Conservation (phyloP, 2,329 filamentous ascomycete genomes). For the Colletotrichum agaves region DNA sequence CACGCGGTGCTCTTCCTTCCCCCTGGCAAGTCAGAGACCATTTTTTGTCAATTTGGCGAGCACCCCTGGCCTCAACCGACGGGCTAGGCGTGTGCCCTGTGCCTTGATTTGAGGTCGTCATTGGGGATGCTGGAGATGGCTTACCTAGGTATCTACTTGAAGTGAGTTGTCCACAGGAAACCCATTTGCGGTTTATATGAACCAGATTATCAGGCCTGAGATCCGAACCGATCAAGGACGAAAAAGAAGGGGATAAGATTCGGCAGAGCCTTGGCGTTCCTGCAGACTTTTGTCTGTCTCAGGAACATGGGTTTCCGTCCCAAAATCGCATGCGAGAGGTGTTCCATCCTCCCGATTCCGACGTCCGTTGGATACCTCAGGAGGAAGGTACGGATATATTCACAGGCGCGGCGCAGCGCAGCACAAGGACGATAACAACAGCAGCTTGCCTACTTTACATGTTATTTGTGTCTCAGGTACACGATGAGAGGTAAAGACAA, state of each 20-base stretch:
- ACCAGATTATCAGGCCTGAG: neutral
- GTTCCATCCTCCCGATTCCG: slow-evolving; percentile 21
- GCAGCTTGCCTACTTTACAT: too few relatives aligned
- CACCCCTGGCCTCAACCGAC: slow-evolving; percentile 21
- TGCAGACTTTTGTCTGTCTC: slow-evolving; percentile 27
- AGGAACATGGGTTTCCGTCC: slow-evolving; percentile 24
- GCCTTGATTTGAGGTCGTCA: slow-evolving; percentile 1
- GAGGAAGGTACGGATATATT: neutral
- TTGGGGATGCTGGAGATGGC: neutral
- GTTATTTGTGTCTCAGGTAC: too few relatives aligned
- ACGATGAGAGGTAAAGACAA: neutral
- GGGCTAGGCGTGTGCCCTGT: neutral
- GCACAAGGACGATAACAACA: too few relatives aligned
- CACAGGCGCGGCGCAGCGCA: neutral
- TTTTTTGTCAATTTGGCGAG: slow-evolving; percentile 1
- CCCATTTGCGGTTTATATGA: too few relatives aligned
- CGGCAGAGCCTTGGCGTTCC: slow-evolving; percentile 24
- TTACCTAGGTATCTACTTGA: neutral
- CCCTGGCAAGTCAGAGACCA: slow-evolving; percentile 26
- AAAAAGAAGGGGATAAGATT: slow-evolving; percentile 4
- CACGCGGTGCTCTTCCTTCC: neutral
- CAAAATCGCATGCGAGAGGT: slow-evolving; percentile 30
- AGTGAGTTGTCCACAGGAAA: too few relatives aligned
- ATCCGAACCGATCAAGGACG: neutral
- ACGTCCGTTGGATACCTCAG: neutral